phyloP scores from a whole-genome alignment of 140 eudicot genomes.

The Oenanthe javanica region DNA sequence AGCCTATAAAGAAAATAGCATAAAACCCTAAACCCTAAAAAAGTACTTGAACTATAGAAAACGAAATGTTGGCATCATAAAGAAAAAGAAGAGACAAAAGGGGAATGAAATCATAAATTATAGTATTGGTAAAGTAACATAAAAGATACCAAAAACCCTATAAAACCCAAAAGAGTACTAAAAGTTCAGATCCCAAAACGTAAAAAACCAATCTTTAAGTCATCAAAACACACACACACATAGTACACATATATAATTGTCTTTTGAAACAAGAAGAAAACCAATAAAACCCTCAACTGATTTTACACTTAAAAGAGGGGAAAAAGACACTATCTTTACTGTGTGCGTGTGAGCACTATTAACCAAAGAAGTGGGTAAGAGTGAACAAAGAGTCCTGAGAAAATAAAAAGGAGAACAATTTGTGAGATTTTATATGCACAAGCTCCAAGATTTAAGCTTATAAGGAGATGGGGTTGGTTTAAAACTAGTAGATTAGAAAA shows the following conservation, averaged over 20 bases:
- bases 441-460: neutral
- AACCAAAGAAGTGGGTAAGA: neutral
- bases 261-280: neutral
- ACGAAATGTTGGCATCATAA: neutral
- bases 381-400: neutral
- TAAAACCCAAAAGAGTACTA: slow-evolving; percentile 5
- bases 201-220: slow-evolving; percentile 2
- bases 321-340: neutral
- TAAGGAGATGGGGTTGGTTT: neutral
- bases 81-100: neutral
- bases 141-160: slow-evolving; percentile 1
- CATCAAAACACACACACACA: neutral
- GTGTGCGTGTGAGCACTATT: neutral
- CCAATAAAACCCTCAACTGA: neutral
- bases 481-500: neutral
- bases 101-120: neutral
- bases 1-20: slow-evolving; percentile 2
- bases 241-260: neutral
- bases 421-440: neutral
- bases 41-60: neutral
- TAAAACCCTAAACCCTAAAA: slow-evolving; percentile 50
- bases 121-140: neutral
- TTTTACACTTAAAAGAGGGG: neutral
- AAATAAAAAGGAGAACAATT: neutral
- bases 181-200: neutral